A percentile compares a stretch with the other conserved stretches of the same genome.
Evolutionary conservation across 2,329 filamentous ascomycete genomes (phyloP).

Genomic region (Calonectria fujianensis): DNA sequence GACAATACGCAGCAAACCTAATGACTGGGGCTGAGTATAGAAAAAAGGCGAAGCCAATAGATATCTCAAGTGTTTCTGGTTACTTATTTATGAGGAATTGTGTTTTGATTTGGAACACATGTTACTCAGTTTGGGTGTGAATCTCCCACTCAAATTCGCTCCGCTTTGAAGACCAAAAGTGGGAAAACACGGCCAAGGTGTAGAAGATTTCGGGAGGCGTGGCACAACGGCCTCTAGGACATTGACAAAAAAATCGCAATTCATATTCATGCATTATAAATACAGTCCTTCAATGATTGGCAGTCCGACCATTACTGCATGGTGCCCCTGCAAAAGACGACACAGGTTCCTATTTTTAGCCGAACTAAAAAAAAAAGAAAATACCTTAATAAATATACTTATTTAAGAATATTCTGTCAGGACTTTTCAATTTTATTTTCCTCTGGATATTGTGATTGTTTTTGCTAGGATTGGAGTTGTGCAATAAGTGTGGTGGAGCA

Average conservation of each 20-base stretch:
- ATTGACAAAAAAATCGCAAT: background rate
- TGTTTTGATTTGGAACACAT: background rate
- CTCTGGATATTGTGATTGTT: too few relatives aligned
- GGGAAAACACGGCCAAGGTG: background rate
- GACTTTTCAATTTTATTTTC: too few relatives aligned
- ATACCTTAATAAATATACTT: too few relatives aligned
- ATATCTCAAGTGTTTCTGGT: background rate
- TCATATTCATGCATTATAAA: too few relatives aligned
- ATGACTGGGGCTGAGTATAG: background rate
- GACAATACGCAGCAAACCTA: background rate
- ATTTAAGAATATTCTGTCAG: too few relatives aligned
- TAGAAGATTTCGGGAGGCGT: background rate
- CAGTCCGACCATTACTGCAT: too few relatives aligned
- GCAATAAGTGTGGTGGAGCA: too few relatives aligned
- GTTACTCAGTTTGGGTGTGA: background rate
- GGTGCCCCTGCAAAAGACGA: too few relatives aligned
- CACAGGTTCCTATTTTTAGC: too few relatives aligned
- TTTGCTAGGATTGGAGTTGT: too few relatives aligned
- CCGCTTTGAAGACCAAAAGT: background rate
- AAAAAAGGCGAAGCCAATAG: background rate
- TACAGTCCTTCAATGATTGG: too few relatives aligned
- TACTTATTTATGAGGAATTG: background rate
- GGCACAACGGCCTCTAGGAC: accelerated
- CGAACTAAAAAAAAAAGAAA: too few relatives aligned
- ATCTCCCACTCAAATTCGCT: background rate